Evolutionary conservation across 805 yeast genomes (phyloP).

Genomic region (Kuraishia molischiana): DNA sequence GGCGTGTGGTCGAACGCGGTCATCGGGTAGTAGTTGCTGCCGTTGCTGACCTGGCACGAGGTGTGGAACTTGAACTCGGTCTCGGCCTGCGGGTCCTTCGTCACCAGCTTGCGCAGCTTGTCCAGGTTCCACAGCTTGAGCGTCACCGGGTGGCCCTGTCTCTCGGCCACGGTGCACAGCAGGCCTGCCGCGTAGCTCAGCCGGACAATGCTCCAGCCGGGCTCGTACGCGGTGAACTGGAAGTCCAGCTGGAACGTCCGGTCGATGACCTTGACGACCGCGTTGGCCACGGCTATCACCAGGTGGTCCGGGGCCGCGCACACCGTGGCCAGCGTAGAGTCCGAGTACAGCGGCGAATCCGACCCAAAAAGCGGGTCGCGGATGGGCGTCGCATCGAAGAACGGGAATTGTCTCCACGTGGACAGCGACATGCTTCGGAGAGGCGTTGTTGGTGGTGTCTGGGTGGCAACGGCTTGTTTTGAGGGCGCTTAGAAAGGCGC

Average conservation of each 20-base stretch:
- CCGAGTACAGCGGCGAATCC: conserved; percentile 64
- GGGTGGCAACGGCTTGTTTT: not conserved
- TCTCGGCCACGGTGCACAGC: conserved; percentile 66
- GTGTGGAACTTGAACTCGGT: conserved; percentile 43
- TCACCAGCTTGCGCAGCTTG: conserved; percentile 25
- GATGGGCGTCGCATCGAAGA: conserved; percentile 77
- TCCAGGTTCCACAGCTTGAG: conserved; percentile 69
- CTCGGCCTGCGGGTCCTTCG: conserved; percentile 15
- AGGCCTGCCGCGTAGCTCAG: conserved; percentile 37
- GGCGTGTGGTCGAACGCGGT: conserved; percentile 48
- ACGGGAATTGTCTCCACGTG: conserved; percentile 61
- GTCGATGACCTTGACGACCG: conserved; percentile 47
- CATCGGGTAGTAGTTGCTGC: conserved; percentile 70
- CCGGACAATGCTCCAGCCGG: conserved; percentile 54
- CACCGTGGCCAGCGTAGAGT: conserved; percentile 58
- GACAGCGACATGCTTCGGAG: conserved; percentile 19
- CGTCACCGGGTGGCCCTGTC: conserved; percentile 58
- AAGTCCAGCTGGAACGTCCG: conserved; percentile 32
- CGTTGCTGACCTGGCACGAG: conserved; percentile 54
- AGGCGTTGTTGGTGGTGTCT: too few species aligned
- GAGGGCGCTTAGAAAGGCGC: too few species aligned
- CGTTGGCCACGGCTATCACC: conserved; percentile 48
- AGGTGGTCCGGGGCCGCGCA: conserved; percentile 46
- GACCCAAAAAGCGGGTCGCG: conserved; percentile 70
- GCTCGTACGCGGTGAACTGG: conserved; percentile 55